These are phyloP conservation scores for Penicillium coffeae DNA, from an alignment of 495 filamentous ascomycete genomes.

Conservation along the genomic window DNA sequence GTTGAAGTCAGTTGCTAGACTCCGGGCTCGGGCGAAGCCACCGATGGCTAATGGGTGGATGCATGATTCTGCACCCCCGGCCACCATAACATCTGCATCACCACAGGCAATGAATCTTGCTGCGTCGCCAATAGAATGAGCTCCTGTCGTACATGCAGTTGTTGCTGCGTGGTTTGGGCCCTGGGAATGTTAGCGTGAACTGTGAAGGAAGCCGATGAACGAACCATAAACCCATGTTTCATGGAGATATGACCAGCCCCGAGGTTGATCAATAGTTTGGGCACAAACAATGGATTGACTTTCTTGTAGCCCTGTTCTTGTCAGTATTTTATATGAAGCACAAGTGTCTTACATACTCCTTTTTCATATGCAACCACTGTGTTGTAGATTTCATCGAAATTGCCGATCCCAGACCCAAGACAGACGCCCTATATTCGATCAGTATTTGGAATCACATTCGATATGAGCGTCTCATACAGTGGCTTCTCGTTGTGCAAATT, in stretches of 20 bases:
- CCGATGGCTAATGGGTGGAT: conserved; percentile 92
- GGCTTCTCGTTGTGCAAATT: conserved; percentile 58
- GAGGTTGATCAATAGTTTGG: conserved; percentile 87
- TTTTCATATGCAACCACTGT: conserved; percentile 73
- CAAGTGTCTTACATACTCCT: conserved; percentile 63
- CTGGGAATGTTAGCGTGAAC: conserved; percentile 1
- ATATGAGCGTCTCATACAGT: conserved; percentile 46
- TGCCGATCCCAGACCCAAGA: conserved; percentile 94
- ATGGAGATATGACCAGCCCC: conserved; percentile 93
- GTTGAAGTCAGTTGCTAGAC: conserved; percentile 78
- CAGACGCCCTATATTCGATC: conserved; percentile 63
- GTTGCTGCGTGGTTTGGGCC: conserved; percentile 90
- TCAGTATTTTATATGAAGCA: neutral
- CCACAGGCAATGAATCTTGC: conserved; percentile 84
- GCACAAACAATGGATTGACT: conserved; percentile 88
- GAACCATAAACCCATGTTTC: conserved; percentile 76
- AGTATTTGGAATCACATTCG: neutral
- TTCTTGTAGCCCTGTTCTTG: conserved; percentile 74
- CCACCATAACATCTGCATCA: conserved; percentile 92
- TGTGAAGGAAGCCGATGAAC: neutral
- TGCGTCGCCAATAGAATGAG: conserved; percentile 91
- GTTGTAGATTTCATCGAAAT: conserved; percentile 81
- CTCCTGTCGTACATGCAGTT: conserved; percentile 92
- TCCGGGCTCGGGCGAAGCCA: conserved; percentile 84
- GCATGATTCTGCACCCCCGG: conserved; percentile 90